A percentile compares a stretch with the other conserved stretches of the same genome.
Conservation (phyloP, 2,329 filamentous ascomycete species). For the Cadophora sp. region DNA sequence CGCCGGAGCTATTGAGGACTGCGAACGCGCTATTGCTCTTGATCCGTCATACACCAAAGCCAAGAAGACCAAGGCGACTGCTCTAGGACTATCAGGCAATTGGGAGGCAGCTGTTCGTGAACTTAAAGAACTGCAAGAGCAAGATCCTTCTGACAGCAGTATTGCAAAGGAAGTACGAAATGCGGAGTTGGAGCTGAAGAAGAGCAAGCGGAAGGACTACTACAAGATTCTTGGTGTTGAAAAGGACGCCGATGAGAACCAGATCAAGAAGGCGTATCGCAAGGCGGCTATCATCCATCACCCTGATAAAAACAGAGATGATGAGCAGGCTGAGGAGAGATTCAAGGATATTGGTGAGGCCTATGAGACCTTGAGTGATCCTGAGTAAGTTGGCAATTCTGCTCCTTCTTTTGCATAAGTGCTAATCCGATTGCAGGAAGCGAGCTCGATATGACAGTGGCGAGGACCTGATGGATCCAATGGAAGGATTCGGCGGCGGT, state of each 20-base stretch:
- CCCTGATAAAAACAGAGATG: slow-evolving; percentile 95
- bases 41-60: slow-evolving; percentile 90
- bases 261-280: slow-evolving; percentile 97
- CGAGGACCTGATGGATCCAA: slow-evolving; percentile 86
- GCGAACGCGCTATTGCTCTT: slow-evolving; percentile 80
- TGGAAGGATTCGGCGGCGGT: slow-evolving; percentile 73
- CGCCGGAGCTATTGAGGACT: slow-evolving; percentile 82
- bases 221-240: slow-evolving; percentile 94
- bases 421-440: slow-evolving; percentile 66
- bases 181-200: slow-evolving; percentile 96
- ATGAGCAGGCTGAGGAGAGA: slow-evolving; percentile 81
- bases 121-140: slow-evolving; percentile 84
- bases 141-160: slow-evolving; percentile 80
- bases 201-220: slow-evolving; percentile 96
- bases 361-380: slow-evolving; percentile 93
- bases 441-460: slow-evolving; percentile 90
- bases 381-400: slow-evolving; percentile 69
- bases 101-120: slow-evolving; percentile 94
- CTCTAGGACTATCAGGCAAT: slow-evolving; percentile 80
- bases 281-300: slow-evolving; percentile 94
- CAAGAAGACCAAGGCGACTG: slow-evolving; percentile 91
- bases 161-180: slow-evolving; percentile 86
- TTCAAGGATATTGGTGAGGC: slow-evolving; percentile 99
- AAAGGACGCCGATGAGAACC: slow-evolving; percentile 82
- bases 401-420: neutral